Percentiles rank a stretch among this genome's conserved stretches.
phyloP scores from a whole-genome alignment of 2,329 filamentous ascomycete species.

The Tolypocladium nubicola region DNA sequence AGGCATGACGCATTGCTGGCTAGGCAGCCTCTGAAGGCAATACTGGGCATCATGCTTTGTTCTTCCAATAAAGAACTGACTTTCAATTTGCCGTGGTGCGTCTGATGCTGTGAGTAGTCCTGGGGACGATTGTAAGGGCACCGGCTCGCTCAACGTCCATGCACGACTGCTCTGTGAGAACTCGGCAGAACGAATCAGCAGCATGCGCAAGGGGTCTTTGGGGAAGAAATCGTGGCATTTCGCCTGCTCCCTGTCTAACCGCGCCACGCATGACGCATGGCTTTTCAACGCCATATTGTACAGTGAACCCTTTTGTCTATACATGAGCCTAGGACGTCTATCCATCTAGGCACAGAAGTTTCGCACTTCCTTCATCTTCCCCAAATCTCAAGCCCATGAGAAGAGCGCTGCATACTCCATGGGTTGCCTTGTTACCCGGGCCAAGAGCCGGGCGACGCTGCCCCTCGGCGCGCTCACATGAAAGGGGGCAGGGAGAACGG shows the following conservation, averaged over 20 bases:
- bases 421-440: neutral
- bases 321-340: neutral
- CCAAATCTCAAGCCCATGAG: neutral
- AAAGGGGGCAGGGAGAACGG: slow-evolving; percentile 93
- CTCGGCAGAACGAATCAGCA: neutral
- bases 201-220: no score
- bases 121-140: neutral
- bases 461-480: slow-evolving; percentile 29
- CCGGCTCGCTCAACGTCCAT: neutral
- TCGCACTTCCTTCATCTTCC: neutral
- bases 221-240: neutral
- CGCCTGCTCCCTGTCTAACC: neutral
- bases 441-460: neutral
- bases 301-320: neutral
- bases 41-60: slow-evolving; percentile 27
- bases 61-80: slow-evolving; percentile 27
- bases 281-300: slow-evolving; percentile 1
- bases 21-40: slow-evolving; percentile 26
- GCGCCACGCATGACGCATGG: neutral
- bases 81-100: slow-evolving; percentile 9
- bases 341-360: neutral
- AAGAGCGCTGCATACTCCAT: neutral
- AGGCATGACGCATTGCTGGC: slow-evolving; percentile 27
- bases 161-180: neutral
- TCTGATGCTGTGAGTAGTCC: neutral